A percentile compares a stretch with the other conserved stretches of the same genome.
These are phyloP conservation scores for Verticillium klebahnii DNA, from an alignment of 2,329 filamentous ascomycete species.

Conservation along the genomic window DNA sequence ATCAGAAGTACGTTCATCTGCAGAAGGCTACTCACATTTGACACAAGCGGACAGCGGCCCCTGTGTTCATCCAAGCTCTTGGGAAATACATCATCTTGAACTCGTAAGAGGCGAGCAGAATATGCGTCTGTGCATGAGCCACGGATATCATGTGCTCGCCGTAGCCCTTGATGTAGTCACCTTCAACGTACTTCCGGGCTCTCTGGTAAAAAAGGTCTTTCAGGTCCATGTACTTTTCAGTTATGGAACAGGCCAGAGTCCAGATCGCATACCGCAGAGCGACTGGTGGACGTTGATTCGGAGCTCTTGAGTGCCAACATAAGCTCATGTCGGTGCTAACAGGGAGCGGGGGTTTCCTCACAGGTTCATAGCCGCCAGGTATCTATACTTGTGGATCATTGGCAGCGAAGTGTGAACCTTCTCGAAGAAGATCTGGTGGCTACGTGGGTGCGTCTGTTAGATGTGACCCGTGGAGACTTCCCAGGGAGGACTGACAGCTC, in stretches of 20 bases:
- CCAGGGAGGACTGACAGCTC: slow-evolving; percentile 59
- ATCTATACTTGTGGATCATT: slow-evolving; percentile 85
- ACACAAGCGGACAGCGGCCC: slow-evolving; percentile 71
- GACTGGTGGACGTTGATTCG: slow-evolving; percentile 78
- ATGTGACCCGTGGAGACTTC: slow-evolving; percentile 10
- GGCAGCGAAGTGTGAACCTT: slow-evolving; percentile 83
- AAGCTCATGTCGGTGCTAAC: background rate
- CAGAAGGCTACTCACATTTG: slow-evolving; percentile 61
- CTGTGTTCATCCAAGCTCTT: slow-evolving; percentile 88
- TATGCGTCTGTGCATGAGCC: slow-evolving; percentile 81
- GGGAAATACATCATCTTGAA: slow-evolving; percentile 99
- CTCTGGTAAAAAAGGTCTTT: slow-evolving; percentile 88
- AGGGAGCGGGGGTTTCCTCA: slow-evolving; percentile 27
- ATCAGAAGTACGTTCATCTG: background rate
- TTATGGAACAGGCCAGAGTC: slow-evolving; percentile 83
- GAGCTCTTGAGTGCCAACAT: slow-evolving; percentile 46
- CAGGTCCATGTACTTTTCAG: slow-evolving; percentile 73
- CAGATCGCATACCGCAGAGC: slow-evolving; percentile 93
- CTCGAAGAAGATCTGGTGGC: slow-evolving; percentile 81
- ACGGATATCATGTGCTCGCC: slow-evolving; percentile 86
- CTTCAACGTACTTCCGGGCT: slow-evolving; percentile 83
- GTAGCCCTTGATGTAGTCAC: slow-evolving; percentile 86
- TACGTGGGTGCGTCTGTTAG: slow-evolving; percentile 22
- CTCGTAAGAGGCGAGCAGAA: slow-evolving; percentile 76
- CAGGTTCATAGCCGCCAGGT: slow-evolving; percentile 83